These are phyloP conservation scores for Podila epigama DNA, from an alignment of 192 early-diverging fungal genomes.

Conservation along the genomic window DNA sequence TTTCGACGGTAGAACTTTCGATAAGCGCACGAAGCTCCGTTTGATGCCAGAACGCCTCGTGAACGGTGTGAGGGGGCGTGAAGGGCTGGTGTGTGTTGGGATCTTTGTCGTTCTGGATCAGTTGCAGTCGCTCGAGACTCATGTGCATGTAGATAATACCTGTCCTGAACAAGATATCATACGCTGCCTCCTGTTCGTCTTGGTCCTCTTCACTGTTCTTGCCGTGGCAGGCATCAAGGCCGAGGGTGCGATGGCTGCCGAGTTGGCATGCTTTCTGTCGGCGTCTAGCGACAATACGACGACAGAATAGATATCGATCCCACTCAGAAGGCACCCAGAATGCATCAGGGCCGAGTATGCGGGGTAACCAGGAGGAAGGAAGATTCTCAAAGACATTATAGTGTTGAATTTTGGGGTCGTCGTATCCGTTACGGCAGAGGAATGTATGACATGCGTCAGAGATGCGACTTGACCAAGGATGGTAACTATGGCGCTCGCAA, in stretches of 20 bases:
- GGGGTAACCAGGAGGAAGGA: conserved; percentile 54
- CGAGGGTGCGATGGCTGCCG: too few species aligned
- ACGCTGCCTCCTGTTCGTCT: conserved; percentile 22
- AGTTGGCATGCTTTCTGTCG: too few species aligned
- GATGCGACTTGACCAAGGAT: conserved; percentile 53
- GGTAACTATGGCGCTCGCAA: conserved; percentile 49
- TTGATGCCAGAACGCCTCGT: conserved; percentile 64
- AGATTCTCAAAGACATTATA: conserved; percentile 40
- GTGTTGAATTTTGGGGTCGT: conserved; percentile 40
- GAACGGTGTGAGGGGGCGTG: conserved; percentile 38
- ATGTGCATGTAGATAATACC: conserved; percentile 64
- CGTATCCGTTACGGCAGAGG: conserved; percentile 60
- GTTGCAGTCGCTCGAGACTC: conserved; percentile 57
- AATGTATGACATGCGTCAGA: conserved; percentile 58
- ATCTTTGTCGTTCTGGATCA: conserved; percentile 51
- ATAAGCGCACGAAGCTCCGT: conserved; percentile 54
- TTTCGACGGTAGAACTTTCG: conserved; percentile 16
- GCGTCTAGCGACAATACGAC: conserved; percentile 38
- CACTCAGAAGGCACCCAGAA: conserved; percentile 70
- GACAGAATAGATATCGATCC: conserved; percentile 58
- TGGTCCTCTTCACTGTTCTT: background rate
- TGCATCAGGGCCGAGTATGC: conserved; percentile 56
- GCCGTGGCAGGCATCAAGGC: too few species aligned
- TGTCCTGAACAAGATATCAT: conserved; percentile 44
- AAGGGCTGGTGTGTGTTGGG: conserved; percentile 36